These are phyloP conservation scores for Kodamaea kakaduensis DNA, from an alignment of 805 yeast genomes.

Conservation along the genomic window DNA sequence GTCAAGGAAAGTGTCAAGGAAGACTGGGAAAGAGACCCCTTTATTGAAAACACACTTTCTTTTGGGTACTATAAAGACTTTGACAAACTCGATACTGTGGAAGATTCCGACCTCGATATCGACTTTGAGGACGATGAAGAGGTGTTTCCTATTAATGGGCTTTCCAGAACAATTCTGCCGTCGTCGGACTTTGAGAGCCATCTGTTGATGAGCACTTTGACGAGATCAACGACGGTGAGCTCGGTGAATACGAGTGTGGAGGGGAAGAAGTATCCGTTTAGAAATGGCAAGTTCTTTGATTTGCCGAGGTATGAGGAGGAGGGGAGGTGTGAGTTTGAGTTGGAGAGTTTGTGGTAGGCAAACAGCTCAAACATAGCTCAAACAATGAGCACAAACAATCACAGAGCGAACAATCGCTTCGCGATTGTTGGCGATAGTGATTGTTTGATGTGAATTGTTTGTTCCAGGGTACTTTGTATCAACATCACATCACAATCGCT, in stretches of 20 bases:
- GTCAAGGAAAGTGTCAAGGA: no score
- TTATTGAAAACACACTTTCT: no score
- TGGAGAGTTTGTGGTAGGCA: slow-evolving; percentile 16
- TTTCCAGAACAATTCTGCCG: slow-evolving; percentile 39
- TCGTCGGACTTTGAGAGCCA: slow-evolving; percentile 27
- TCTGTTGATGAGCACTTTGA: slow-evolving; percentile 36
- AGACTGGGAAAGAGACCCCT: no score
- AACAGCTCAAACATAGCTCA: neutral
- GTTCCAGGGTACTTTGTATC: no score
- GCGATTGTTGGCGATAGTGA: no score
- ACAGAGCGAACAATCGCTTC: no score
- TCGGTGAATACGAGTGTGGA: slow-evolving; percentile 13
- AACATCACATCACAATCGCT: no score
- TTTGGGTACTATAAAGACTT: slow-evolving; percentile 13
- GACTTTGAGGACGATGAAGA: slow-evolving; percentile 26
- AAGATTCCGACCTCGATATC: slow-evolving; percentile 17
- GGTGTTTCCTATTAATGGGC: slow-evolving; percentile 19
- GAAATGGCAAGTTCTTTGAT: slow-evolving; percentile 25
- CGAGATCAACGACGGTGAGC: slow-evolving; percentile 40
- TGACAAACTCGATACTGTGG: slow-evolving; percentile 15
- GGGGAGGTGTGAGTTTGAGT: slow-evolving; percentile 16
- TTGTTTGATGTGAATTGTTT: no score
- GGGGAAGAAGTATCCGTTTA: slow-evolving; percentile 13
- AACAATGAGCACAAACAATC: neutral
- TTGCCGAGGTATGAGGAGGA: slow-evolving; percentile 29